phyloP scores from a whole-genome alignment of 495 filamentous ascomycete species.

The Aspergillus wentii region DNA sequence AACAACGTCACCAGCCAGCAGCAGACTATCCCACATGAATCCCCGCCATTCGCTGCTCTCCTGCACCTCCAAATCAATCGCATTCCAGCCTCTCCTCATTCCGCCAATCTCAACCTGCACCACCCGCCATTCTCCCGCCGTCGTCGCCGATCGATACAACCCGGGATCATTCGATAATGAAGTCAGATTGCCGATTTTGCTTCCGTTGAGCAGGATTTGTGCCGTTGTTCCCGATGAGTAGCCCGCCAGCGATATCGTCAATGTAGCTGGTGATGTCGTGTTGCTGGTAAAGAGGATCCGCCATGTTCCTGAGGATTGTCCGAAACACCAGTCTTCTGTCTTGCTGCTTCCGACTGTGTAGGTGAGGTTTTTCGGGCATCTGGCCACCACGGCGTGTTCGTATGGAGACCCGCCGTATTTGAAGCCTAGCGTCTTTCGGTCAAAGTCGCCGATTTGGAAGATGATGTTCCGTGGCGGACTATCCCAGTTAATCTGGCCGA shows the following conservation, averaged over 20 bases:
- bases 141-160: slow-evolving; percentile 26
- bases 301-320: slow-evolving; percentile 31
- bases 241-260: slow-evolving; percentile 25
- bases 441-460: slow-evolving; percentile 34
- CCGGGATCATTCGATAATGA: slow-evolving; percentile 18
- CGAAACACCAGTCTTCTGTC: slow-evolving; percentile 31
- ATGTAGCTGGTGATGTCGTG: slow-evolving; percentile 2
- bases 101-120: slow-evolving; percentile 23
- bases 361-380: slow-evolving; percentile 26
- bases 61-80: slow-evolving; percentile 17
- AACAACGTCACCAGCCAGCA: too few species aligned
- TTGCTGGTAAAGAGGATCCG: slow-evolving; percentile 20
- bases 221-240: slow-evolving; percentile 17
- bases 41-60: slow-evolving; percentile 17
- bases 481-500: slow-evolving; percentile 22
- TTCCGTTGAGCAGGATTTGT: slow-evolving; percentile 18
- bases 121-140: slow-evolving; percentile 29
- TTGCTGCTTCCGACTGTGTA: slow-evolving; percentile 24
- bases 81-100: slow-evolving; percentile 15
- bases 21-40: slow-evolving; percentile 21
- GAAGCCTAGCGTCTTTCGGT: slow-evolving; percentile 33
- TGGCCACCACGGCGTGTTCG: slow-evolving; percentile 25
- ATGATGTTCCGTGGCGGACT: slow-evolving; percentile 18
- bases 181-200: slow-evolving; percentile 12
- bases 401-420: slow-evolving; percentile 26